Evolutionary conservation across 2,329 filamentous ascomycete species (phyloP), one percentile per base, ranked within the genome.

Genomic region (Colletotrichum godetiae): DNA sequence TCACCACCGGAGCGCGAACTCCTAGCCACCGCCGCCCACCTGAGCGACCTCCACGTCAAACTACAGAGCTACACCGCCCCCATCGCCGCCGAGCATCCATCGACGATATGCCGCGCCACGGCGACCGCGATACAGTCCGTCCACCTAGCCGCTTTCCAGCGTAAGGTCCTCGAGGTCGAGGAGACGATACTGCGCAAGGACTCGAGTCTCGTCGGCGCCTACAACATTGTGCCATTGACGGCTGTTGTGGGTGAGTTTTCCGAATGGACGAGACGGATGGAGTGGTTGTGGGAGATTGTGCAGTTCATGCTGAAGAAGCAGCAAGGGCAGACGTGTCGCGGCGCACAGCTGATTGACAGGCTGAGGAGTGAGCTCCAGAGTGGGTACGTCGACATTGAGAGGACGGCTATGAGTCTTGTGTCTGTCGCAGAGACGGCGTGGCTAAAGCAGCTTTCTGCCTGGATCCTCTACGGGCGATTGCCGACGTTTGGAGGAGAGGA

Each of bases 201-300:
- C 84, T 89, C 95, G 2, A 90, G 87, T 7, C 90, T 94, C 72
- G 96, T 98, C 1, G 96, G 96, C 55, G 96, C 94, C 1, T 98
- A 98, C 81, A 93, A 96, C 74, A 97, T 98, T 75, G 96, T 98
- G 27, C 96, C 97, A 3, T 84, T 99, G 77, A 97, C 97, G 62
- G 92, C 92, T 1, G 89, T 98, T 24, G 91, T 97, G 33, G 90
- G 89, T 5, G 93, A 97, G 79, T 98, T 98, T 78, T 91, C 93
- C n/a, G 92, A 90, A 56, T 98, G 96, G 96, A 93, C 89, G 59
- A 89, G 94, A 77, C 88, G 92, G 46, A 89, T 98, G 86, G 92
- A 95, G 78, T 98, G 96, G 95, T 87, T 98, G 24, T 94, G 93
- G 91, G 88, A 91, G 37, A 84, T 95, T 60, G 89, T 90, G 42